A percentile compares a stretch with the other conserved stretches of the same genome.
These are phyloP conservation scores for Penicillium desertorum DNA, from an alignment of 495 filamentous ascomycete species.

Conservation along the genomic window DNA sequence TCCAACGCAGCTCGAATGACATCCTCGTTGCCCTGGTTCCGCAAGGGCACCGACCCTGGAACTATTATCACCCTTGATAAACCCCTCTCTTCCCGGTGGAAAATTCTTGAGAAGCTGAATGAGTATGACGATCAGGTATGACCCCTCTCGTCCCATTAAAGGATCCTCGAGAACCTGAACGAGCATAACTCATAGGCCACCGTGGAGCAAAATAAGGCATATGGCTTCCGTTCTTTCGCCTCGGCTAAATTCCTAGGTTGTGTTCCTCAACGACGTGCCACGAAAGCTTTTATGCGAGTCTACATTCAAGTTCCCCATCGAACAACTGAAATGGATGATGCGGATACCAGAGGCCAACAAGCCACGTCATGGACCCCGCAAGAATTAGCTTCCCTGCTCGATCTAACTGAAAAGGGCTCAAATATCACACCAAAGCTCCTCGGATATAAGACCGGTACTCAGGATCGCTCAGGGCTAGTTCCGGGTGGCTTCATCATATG, in stretches of 20 bases:
- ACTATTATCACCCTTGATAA: no score
- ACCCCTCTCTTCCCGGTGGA: constrained; percentile 3
- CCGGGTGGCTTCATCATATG: constrained; percentile 18
- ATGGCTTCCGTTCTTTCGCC: no score
- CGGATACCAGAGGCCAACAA: constrained; percentile 16
- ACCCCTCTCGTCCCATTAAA: background rate
- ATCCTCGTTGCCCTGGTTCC: no score
- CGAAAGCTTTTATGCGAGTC: constrained; percentile 12
- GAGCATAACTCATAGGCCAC: constrained; percentile 6
- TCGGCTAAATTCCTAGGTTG: no score
- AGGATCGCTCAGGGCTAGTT: constrained; percentile 17
- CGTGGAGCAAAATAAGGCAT: background rate
- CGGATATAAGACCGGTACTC: constrained; percentile 14
- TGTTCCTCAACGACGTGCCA: no score
- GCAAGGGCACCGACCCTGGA: no score
- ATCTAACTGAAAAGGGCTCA: constrained; percentile 10
- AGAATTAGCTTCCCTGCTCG: constrained; percentile 14
- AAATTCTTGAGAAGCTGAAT: background rate
- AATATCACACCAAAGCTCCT: constrained; percentile 17
- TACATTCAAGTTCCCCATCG: constrained; percentile 19
- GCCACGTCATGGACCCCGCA: constrained; percentile 13
- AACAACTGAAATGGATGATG: constrained; percentile 18
- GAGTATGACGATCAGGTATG: no score
- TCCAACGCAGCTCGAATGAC: no score
- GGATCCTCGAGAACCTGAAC: constrained; percentile 15